phyloP scores from a whole-genome alignment of 2,329 filamentous ascomycete genomes.

The Pseudopyrenochaeta lycopersici region DNA sequence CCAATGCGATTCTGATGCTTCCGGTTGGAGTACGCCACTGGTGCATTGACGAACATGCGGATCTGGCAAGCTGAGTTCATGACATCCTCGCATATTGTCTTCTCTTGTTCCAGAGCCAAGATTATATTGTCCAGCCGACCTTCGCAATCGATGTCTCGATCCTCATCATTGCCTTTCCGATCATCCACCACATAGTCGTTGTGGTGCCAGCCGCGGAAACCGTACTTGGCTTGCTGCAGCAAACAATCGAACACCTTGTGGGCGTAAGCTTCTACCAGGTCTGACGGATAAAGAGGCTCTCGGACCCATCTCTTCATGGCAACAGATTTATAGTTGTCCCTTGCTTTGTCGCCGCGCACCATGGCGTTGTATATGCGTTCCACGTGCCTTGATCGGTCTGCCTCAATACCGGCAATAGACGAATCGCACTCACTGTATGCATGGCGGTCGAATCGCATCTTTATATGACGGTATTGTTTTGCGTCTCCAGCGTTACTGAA shows the following conservation, averaged over 20 bases:
- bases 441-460: constrained; percentile 34
- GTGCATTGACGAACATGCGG: constrained; percentile 49
- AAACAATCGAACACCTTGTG: constrained; percentile 47
- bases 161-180: constrained; percentile 45
- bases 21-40: constrained; percentile 42
- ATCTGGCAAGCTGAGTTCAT: constrained; percentile 47
- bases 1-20: constrained; percentile 46
- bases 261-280: constrained; percentile 43
- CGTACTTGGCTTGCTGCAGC: constrained; percentile 37
- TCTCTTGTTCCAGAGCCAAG: constrained; percentile 41
- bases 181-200: constrained; percentile 48
- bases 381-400: constrained; percentile 25
- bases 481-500: constrained; percentile 33
- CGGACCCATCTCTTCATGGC: constrained; percentile 47
- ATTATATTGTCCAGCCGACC: constrained; percentile 42
- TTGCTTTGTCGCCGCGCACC: constrained; percentile 37
- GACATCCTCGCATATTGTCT: constrained; percentile 49
- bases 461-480: constrained; percentile 32
- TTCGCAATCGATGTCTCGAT: constrained; percentile 40
- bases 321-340: constrained; percentile 41
- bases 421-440: constrained; percentile 35
- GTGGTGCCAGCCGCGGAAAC: constrained; percentile 46
- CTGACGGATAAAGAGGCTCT: constrained; percentile 36
- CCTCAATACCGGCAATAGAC: constrained; percentile 30
- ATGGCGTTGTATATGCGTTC: constrained; percentile 46